A percentile compares a stretch with the other conserved stretches of the same genome.
phyloP scores from a whole-genome alignment of 2,329 filamentous ascomycete genomes.

The Apiospora pterosperma region DNA sequence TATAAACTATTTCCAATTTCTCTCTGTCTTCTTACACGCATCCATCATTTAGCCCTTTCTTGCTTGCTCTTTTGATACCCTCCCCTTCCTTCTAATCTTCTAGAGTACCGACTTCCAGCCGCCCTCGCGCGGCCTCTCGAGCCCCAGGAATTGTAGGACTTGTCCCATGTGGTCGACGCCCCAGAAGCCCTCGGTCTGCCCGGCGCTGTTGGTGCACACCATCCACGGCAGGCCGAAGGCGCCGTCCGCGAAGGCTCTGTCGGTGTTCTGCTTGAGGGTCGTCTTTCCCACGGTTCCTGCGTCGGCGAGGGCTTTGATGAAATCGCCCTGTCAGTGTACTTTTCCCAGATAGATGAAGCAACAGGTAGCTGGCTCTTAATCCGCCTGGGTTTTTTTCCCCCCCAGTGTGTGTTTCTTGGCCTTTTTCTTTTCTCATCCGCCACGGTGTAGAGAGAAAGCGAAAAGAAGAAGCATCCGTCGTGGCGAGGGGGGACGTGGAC shows the following conservation, averaged over 20 bases:
- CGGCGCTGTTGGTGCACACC: constrained; percentile 28
- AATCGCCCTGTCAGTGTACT: too few species aligned
- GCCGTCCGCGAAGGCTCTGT: constrained; percentile 30
- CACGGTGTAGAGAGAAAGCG: not conserved
- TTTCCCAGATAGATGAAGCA: too few species aligned
- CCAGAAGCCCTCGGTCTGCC: constrained; percentile 33
- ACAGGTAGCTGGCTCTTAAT: too few species aligned
- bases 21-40: not conserved
- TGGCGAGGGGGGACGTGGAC: too few species aligned
- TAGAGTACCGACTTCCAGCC: constrained; percentile 33
- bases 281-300: constrained; percentile 26
- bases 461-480: too few species aligned
- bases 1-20: not conserved
- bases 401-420: not conserved
- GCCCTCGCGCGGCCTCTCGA: constrained; percentile 21
- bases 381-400: too few species aligned
- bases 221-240: constrained; percentile 38
- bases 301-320: constrained; percentile 20
- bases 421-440: not conserved
- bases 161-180: constrained; percentile 37
- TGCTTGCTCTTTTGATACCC: too few species aligned
- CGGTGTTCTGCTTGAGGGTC: constrained; percentile 29
- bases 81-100: not conserved
- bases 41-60: not conserved
- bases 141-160: constrained; percentile 30